Evolutionary conservation across 2,329 filamentous ascomycete genomes (phyloP), one percentile per base, ranked within the genome.

Genomic region (Chrysosporium keratinophilum): DNA sequence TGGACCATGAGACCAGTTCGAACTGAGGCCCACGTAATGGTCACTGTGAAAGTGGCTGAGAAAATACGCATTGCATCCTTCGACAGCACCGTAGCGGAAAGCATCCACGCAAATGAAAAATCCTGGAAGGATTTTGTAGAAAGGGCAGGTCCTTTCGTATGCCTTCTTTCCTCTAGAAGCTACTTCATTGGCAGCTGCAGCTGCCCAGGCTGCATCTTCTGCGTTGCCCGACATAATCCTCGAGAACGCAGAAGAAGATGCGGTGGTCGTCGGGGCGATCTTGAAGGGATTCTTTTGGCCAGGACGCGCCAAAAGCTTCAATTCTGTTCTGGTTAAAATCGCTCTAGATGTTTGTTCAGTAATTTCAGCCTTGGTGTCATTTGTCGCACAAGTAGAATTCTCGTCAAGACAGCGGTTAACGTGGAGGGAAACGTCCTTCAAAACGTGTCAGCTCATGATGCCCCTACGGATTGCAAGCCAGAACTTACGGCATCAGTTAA

Each of bases 31-130:
- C 34, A 96, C 83, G 63, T 98, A 98, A 66, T 98, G 93, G 66
- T 98, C 93, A 63, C 89, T 96, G 69, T 98, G 93, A 61, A 97
- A 98, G 66, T 98, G 93, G 62, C 90, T 96, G 10, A 98, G 78
- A 61, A 98, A 98, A 66, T 98, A 98, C 1, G 91, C 93, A 52
- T 87, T 85, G 67, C 90, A 95, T 0, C 88, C 90, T 65, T 94
- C 79, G 0, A 98, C 88, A 3, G 90, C 88, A 1, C 93, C 93
- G 64, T 97, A 98, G 17, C 91, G 83, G 64, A 98, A 95, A 0
- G 93, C 93, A 69, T 98, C 93, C 0, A 98, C 93, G 55, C 88
- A 94, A 51, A 97, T 94, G 59, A 79, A 88, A 63, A 96, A 85
- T 0, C 88, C 89, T 0, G 91, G 90, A 72, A 98, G 84, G 59